Evolutionary conservation across 306 rosid species (phyloP).

Genomic region (Boehmeria nivea): DNA sequence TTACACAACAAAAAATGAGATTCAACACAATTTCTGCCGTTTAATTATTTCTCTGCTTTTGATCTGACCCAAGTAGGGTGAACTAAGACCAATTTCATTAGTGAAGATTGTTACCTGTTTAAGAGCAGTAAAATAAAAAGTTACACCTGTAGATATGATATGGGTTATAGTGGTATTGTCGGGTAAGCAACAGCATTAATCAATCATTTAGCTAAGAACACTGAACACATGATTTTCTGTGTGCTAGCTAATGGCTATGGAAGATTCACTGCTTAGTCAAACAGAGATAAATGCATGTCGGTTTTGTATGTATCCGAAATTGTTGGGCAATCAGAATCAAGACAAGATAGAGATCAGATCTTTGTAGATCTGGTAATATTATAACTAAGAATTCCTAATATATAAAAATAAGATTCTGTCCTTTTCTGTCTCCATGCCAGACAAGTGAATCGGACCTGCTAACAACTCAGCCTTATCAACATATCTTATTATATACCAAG

Average conservation of each 20-base stretch:
- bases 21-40: no score
- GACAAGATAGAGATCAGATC: constrained; percentile 9
- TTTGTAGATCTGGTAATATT: constrained; percentile 2
- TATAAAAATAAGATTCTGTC: constrained; percentile 16
- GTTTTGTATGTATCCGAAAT: constrained; percentile 1
- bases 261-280: constrained; percentile 6
- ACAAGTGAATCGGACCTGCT: constrained; percentile 33
- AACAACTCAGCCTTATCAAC: constrained; percentile 23
- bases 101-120: no score
- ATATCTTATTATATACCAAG: not conserved
- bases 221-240: no score
- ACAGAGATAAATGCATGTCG: constrained; percentile 18
- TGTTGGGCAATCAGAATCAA: constrained; percentile 9
- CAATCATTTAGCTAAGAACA: no score
- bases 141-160: no score
- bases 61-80: no score
- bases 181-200: not conserved
- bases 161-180: no score
- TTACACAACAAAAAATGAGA: not conserved
- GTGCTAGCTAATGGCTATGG: no score
- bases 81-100: no score
- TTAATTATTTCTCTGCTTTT: no score
- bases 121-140: no score
- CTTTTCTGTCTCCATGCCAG: constrained; percentile 23
- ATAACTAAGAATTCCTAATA: constrained; percentile 1